phyloP scores from a whole-genome alignment of 2,329 filamentous ascomycete species.

The Penicillium rolfsii region DNA sequence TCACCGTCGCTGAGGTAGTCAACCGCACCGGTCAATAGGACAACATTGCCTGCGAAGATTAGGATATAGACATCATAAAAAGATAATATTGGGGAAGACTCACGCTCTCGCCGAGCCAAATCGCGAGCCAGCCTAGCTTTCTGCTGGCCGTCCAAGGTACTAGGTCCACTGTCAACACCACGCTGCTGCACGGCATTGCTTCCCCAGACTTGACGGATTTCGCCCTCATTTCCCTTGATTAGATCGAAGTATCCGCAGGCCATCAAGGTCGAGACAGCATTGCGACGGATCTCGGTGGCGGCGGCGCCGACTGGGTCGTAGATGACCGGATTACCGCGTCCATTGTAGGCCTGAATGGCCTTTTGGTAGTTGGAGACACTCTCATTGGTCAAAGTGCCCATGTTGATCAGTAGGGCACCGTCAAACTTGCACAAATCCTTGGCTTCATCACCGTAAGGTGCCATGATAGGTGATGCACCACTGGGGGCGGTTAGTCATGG shows the following conservation, averaged over 20 bases:
- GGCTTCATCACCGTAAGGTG: conserved; percentile 82
- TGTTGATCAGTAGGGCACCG: conserved; percentile 85
- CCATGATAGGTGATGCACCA: conserved; percentile 92
- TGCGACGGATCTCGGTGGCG: conserved; percentile 73
- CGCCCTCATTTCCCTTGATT: conserved; percentile 92
- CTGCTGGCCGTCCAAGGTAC: conserved; percentile 57
- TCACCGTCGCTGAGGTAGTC: conserved; percentile 79
- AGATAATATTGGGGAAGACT: neutral
- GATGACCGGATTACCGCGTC: conserved; percentile 71
- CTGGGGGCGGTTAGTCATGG: conserved; percentile 34
- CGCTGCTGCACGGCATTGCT: conserved; percentile 65
- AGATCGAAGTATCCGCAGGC: conserved; percentile 76
- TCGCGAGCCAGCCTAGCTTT: conserved; percentile 65
- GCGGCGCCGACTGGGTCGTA: conserved; percentile 91
- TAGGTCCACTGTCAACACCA: conserved; percentile 77
- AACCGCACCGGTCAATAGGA: conserved; percentile 78
- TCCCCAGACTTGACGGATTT: conserved; percentile 75
- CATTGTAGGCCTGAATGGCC: conserved; percentile 81
- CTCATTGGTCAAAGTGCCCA: conserved; percentile 85
- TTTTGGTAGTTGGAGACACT: conserved; percentile 71
- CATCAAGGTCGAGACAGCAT: conserved; percentile 72
- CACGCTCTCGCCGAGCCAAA: conserved; percentile 68
- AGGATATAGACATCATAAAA: neutral
- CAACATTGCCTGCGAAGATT: conserved; percentile 56
- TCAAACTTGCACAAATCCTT: conserved; percentile 75